A percentile compares a stretch with the other conserved stretches of the same genome.
Conservation (phyloP, 2,329 filamentous ascomycete genomes). For the Xylaria multiplex region DNA sequence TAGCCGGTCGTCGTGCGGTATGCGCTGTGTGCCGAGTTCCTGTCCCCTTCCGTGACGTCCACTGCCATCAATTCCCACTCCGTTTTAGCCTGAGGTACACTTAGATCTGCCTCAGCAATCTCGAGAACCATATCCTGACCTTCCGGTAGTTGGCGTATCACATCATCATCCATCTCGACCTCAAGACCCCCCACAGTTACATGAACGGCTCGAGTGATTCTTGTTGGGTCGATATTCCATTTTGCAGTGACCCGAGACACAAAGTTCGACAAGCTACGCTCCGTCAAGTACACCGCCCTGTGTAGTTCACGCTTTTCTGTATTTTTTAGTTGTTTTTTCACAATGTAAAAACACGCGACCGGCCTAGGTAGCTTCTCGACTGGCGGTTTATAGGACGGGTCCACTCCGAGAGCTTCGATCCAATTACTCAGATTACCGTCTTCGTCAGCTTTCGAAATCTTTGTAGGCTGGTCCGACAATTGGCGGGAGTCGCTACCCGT, state of each 20-base stretch:
- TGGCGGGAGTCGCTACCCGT: slow-evolving; percentile 61
- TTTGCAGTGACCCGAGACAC: slow-evolving; percentile 78
- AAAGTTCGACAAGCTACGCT: slow-evolving; percentile 80
- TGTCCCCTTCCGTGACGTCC: slow-evolving; percentile 57
- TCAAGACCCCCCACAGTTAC: slow-evolving; percentile 79
- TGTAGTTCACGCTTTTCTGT: slow-evolving; percentile 71
- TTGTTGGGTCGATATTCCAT: slow-evolving; percentile 79
- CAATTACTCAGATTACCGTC: slow-evolving; percentile 77
- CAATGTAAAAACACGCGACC: slow-evolving; percentile 90
- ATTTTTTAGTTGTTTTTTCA: slow-evolving; percentile 62
- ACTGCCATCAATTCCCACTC: slow-evolving; percentile 74
- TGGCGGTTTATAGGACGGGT: slow-evolving; percentile 83
- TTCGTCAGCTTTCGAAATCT: slow-evolving; percentile 65
- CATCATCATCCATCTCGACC: slow-evolving; percentile 90
- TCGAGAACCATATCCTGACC: slow-evolving; percentile 91
- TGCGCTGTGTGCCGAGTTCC: slow-evolving; percentile 47
- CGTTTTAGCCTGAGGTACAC: slow-evolving; percentile 57
- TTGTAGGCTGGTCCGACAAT: slow-evolving; percentile 64
- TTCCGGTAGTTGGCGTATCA: slow-evolving; percentile 83
- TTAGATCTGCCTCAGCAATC: slow-evolving; percentile 58
- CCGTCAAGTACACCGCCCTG: slow-evolving; percentile 84
- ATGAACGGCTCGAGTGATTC: slow-evolving; percentile 76
- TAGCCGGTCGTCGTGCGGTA: slow-evolving; percentile 50
- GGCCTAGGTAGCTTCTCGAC: slow-evolving; percentile 74
- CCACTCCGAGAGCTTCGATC: slow-evolving; percentile 94